phyloP scores from a whole-genome alignment of 495 filamentous ascomycete species.

The Penicillium crystallinum region DNA sequence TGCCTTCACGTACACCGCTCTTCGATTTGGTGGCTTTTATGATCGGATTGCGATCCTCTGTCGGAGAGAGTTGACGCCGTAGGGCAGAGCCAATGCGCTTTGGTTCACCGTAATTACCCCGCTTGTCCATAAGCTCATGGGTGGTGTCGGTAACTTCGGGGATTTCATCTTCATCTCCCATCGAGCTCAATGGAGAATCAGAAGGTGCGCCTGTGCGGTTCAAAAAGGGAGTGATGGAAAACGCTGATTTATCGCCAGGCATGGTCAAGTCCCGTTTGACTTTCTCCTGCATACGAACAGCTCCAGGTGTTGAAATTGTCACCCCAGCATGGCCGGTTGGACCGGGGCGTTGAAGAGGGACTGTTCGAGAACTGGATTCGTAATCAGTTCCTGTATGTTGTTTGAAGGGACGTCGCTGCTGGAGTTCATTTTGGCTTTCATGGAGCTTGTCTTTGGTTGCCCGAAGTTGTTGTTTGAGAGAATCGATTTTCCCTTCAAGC shows the following conservation, averaged over 20 bases:
- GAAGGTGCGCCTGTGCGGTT: constrained; percentile 62
- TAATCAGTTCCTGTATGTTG: constrained; percentile 13
- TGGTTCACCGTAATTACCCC: neutral
- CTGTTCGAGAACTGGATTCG: constrained; percentile 32
- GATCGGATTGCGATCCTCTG: constrained; percentile 1
- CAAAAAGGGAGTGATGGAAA: constrained; percentile 89
- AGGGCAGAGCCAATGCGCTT: constrained; percentile 5
- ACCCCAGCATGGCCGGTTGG: constrained; percentile 41
- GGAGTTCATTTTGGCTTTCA: constrained; percentile 42
- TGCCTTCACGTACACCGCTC: constrained; percentile 1
- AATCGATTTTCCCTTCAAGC: constrained; percentile 63
- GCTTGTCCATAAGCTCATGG: neutral
- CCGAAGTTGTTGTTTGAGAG: constrained; percentile 60
- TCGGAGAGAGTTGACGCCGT: constrained; percentile 1
- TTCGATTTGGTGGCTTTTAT: constrained; percentile 1
- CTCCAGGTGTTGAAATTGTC: constrained; percentile 63
- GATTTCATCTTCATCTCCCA: constrained; percentile 28
- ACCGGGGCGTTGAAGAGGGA: constrained; percentile 39
- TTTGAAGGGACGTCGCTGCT: constrained; percentile 34
- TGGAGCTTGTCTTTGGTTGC: constrained; percentile 67
- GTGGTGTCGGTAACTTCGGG: constrained; percentile 1
- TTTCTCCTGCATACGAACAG: constrained; percentile 51
- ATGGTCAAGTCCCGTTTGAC: constrained; percentile 47
- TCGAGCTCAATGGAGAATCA: constrained; percentile 38
- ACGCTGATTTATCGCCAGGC: constrained; percentile 78